phyloP scores from a whole-genome alignment of 495 filamentous ascomycete species.

The Neurospora tetraspora region DNA sequence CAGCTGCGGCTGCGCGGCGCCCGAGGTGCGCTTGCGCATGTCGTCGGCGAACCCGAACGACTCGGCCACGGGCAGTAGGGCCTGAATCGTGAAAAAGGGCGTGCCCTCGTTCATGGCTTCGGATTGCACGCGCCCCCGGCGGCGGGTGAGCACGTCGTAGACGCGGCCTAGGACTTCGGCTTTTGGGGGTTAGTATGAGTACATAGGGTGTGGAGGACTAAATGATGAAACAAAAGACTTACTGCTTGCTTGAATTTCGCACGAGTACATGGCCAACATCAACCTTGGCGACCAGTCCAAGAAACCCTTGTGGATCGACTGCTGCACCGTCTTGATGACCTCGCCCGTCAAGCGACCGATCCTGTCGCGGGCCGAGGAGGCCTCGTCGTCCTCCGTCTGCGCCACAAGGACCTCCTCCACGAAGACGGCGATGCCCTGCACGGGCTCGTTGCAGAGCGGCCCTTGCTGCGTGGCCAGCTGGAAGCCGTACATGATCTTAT shows the following conservation, averaged over 20 bases:
- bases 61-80: conserved; percentile 81
- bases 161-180: conserved; percentile 92
- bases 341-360: conserved; percentile 84
- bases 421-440: conserved; percentile 89
- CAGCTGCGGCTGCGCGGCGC: conserved; percentile 82
- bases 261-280: conserved; percentile 95
- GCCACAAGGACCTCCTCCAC: conserved; percentile 66
- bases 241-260: conserved; percentile 94
- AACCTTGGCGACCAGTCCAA: conserved; percentile 91
- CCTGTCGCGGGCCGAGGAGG: conserved; percentile 49
- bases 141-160: conserved; percentile 85
- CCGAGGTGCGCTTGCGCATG: conserved; percentile 87
- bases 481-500: conserved; percentile 88
- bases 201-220: conserved; percentile 1
- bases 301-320: conserved; percentile 79
- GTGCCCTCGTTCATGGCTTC: conserved; percentile 92
- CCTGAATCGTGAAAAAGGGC: conserved; percentile 87
- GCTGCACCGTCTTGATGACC: conserved; percentile 76
- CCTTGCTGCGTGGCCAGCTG: conserved; percentile 85
- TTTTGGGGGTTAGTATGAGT: conserved; percentile 20
- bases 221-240: conserved; percentile 22
- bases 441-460: conserved; percentile 84
- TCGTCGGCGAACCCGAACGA: conserved; percentile 94
- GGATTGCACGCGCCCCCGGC: conserved; percentile 78
- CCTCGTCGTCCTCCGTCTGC: conserved; percentile 36